Conservation (phyloP, 345 rosid species). For the Aegle marmelos region DNA sequence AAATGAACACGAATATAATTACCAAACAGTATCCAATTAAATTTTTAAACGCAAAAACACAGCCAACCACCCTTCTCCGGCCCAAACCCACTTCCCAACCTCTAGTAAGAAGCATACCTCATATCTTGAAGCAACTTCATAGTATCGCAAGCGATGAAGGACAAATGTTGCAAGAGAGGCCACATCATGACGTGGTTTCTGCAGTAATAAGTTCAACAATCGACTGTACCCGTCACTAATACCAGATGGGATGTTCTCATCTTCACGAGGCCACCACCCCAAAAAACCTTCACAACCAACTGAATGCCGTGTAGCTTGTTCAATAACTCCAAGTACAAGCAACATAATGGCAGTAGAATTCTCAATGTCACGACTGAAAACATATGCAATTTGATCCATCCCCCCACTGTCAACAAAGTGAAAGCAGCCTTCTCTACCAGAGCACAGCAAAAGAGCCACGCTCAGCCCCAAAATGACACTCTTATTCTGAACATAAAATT, state of each 20-base stretch:
- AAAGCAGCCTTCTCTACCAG: constrained; percentile 90
- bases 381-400: constrained; percentile 62
- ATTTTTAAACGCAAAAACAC: constrained; percentile 1
- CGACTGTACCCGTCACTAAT: constrained; percentile 74
- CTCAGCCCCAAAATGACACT: constrained; percentile 68
- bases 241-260: constrained; percentile 67
- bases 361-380: constrained; percentile 45
- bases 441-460: constrained; percentile 72
- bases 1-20: constrained; percentile 23
- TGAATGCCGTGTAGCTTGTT: constrained; percentile 88
- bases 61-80: background rate
- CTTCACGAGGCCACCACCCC: constrained; percentile 99
- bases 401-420: constrained; percentile 82
- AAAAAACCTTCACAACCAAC: constrained; percentile 90
- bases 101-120: constrained; percentile 53
- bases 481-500: constrained; percentile 58
- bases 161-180: constrained; percentile 74
- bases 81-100: background rate
- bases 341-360: constrained; percentile 54
- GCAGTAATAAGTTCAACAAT: constrained; percentile 72
- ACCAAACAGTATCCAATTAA: constrained; percentile 10
- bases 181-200: constrained; percentile 79
- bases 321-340: constrained; percentile 73
- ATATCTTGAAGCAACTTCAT: constrained; percentile 88
- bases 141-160: constrained; percentile 82